Conservation (phyloP, 768 basidiomycete species). For the Hericium alpestre region DNA sequence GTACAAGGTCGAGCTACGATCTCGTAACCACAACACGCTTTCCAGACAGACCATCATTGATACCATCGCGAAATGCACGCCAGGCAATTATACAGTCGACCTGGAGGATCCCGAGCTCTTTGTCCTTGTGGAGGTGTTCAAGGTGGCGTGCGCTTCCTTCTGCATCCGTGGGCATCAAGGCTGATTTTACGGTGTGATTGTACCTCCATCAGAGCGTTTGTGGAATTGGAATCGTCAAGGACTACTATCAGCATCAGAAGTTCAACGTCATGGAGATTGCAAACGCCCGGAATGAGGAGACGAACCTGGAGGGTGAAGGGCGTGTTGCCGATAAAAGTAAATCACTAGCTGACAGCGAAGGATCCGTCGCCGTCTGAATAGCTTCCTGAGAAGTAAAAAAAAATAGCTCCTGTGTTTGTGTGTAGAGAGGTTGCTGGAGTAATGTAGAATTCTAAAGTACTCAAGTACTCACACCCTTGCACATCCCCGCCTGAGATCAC, state of each 20-base stretch:
- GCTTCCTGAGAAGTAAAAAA: too few relatives aligned
- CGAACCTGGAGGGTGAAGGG: slow-evolving; percentile 23
- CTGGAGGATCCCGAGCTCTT: slow-evolving; percentile 61
- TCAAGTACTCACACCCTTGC: too few relatives aligned
- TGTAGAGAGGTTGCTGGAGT: too few relatives aligned
- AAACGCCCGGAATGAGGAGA: slow-evolving; percentile 27
- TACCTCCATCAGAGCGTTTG: slow-evolving; percentile 48
- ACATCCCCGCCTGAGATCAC: neutral
- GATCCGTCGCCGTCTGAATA: too few relatives aligned
- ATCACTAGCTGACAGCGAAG: neutral
- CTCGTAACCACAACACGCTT: slow-evolving; percentile 69
- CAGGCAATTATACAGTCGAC: slow-evolving; percentile 55
- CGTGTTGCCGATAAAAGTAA: slow-evolving; percentile 14
- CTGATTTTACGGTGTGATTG: neutral
- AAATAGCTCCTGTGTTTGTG: too few relatives aligned
- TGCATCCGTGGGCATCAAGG: neutral
- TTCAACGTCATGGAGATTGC: slow-evolving; percentile 76
- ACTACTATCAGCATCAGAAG: slow-evolving; percentile 62
- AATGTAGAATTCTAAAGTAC: too few relatives aligned
- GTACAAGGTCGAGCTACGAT: slow-evolving; percentile 75
- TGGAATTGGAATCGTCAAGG: slow-evolving; percentile 61
- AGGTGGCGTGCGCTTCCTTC: slow-evolving; percentile 33
- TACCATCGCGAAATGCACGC: slow-evolving; percentile 60
- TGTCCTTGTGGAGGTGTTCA: slow-evolving; percentile 75
- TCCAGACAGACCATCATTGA: slow-evolving; percentile 50